Evolutionary conservation across 345 rosid genomes (phyloP).

Genomic region (Populus tremula): DNA sequence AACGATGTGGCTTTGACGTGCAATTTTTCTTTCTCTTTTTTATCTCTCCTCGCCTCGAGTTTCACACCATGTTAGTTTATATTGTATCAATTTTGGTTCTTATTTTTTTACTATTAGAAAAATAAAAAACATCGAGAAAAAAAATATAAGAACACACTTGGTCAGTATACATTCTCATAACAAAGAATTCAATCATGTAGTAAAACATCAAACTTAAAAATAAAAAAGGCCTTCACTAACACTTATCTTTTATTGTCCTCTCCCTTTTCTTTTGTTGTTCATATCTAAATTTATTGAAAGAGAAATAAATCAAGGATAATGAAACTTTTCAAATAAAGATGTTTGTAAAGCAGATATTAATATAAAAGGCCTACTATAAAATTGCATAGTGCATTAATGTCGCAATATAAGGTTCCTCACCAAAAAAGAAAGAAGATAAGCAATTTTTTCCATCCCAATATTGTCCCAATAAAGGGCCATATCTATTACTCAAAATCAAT

Average conservation of each 20-base stretch:
- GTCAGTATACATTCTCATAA: slow-evolving; percentile 32
- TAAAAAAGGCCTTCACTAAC: slow-evolving; percentile 33
- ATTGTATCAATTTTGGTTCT: too few species aligned
- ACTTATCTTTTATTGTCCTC: slow-evolving; percentile 82
- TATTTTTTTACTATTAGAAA: too few species aligned
- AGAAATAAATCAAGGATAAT: slow-evolving; percentile 10
- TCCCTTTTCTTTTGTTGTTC: slow-evolving; percentile 80
- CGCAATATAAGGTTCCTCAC: background rate
- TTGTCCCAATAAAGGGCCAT: background rate
- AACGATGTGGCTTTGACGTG: fast-evolving
- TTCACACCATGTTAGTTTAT: too few species aligned
- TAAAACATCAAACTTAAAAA: slow-evolving; percentile 22
- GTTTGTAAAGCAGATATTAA: background rate
- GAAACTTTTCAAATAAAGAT: background rate
- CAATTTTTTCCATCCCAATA: background rate
- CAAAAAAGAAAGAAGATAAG: background rate
- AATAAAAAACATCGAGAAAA: background rate
- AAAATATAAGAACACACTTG: slow-evolving; percentile 19
- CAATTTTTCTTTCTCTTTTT: too few species aligned
- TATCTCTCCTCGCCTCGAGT: too few species aligned
- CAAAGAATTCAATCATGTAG: slow-evolving; percentile 13
- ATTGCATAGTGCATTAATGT: background rate
- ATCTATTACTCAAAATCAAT: background rate
- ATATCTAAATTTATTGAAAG: slow-evolving; percentile 67
- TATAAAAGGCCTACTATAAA: background rate